These are phyloP conservation scores for Beauveria rudraprayagi DNA, from an alignment of 2,329 filamentous ascomycete genomes.

Conservation along the genomic window DNA sequence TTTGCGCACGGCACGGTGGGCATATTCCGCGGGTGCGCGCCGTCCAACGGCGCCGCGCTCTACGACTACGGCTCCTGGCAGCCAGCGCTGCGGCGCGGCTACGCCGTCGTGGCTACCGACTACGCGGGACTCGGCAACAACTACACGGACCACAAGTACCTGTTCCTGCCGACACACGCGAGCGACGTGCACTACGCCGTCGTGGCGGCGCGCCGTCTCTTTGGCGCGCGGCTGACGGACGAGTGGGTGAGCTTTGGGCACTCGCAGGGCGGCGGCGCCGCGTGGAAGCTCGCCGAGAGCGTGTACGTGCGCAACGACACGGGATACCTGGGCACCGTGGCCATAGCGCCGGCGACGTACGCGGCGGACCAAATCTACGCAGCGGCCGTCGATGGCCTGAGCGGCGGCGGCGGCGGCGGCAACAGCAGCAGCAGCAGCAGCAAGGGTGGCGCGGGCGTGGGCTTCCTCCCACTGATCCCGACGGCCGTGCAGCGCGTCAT, in stretches of 20 bases:
- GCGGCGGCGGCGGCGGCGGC: not conserved
- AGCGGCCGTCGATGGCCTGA: not conserved
- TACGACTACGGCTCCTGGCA: conserved; percentile 14
- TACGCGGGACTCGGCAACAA: conserved; percentile 18
- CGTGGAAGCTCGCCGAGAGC: conserved; percentile 16
- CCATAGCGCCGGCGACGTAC: conserved; percentile 14
- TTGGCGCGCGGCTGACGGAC: conserved; percentile 5
- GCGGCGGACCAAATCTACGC: not conserved
- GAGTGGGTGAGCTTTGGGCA: conserved; percentile 15
- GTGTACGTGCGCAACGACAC: conserved; percentile 3
- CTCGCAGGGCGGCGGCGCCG: conserved; percentile 16
- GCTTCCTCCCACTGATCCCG: not conserved
- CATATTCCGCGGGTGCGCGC: conserved; percentile 13
- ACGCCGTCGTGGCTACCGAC: conserved; percentile 18
- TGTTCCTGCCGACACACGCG: conserved; percentile 8
- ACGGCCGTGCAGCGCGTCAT: not conserved
- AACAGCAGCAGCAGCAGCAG: not conserved
- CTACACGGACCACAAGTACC: conserved; percentile 15
- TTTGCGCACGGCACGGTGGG: conserved; percentile 15
- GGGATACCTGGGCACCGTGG: conserved; percentile 13
- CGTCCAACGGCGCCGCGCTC: conserved; percentile 11
- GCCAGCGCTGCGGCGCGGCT: conserved; percentile 5
- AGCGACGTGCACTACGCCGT: conserved; percentile 14
- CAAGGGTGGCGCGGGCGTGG: not conserved
- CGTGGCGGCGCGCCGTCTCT: conserved; percentile 10